Conservation (phyloP, 345 rosid species). For the Salix suchowensis region DNA sequence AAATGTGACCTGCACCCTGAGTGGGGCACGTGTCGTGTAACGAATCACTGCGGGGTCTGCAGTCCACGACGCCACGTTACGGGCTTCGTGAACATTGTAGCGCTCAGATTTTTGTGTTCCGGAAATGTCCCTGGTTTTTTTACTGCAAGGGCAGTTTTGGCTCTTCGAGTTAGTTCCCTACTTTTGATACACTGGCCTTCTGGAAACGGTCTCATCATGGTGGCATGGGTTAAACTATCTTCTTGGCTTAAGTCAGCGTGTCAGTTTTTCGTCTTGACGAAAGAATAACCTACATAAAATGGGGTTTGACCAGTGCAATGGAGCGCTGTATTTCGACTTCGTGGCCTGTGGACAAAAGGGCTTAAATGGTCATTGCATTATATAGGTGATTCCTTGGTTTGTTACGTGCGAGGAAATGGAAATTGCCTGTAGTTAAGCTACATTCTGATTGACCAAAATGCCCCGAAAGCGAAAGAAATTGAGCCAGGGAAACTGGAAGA, state of each 20-base stretch:
- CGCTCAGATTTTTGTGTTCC: background rate
- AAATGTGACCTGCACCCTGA: background rate
- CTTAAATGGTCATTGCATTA: background rate
- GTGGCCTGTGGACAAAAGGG: background rate
- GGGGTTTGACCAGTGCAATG: background rate
- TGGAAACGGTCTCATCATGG: background rate
- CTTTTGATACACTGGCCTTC: background rate
- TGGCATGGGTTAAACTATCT: constrained; percentile 14
- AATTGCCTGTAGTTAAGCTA: background rate
- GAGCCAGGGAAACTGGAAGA: background rate
- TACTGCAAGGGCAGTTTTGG: background rate
- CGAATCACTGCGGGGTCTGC: background rate
- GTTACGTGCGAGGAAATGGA: constrained; percentile 1
- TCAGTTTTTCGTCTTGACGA: background rate
- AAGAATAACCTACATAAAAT: background rate
- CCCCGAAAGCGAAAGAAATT: background rate
- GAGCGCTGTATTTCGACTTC: background rate
- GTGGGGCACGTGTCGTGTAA: constrained; percentile 15
- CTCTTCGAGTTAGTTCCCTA: background rate
- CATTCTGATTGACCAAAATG: constrained; percentile 2
- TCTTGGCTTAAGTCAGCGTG: background rate
- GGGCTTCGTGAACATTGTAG: background rate
- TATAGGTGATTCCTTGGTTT: too few species aligned
- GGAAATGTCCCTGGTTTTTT: background rate
- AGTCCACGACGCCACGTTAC: constrained; percentile 22